phyloP scores from a whole-genome alignment of 768 basidiomycete genomes.

The Trametes punicea region DNA sequence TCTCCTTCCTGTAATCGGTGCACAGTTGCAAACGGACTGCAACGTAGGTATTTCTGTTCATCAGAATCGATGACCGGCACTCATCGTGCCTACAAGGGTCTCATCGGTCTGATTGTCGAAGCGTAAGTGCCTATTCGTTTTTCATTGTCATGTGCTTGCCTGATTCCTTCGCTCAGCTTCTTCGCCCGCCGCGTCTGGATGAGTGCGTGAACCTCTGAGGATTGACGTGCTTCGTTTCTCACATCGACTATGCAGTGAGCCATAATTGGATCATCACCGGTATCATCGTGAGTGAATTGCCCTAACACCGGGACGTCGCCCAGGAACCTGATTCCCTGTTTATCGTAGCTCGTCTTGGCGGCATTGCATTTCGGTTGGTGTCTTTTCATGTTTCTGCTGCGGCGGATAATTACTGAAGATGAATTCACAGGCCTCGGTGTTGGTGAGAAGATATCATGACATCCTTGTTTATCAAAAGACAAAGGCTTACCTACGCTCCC shows the following conservation, averaged over 20 bases:
- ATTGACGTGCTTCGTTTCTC: background rate
- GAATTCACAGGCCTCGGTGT: constrained; percentile 18
- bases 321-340: background rate
- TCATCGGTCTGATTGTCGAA: constrained; percentile 49
- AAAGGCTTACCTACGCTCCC: background rate
- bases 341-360: constrained; percentile 37
- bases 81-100: constrained; percentile 31
- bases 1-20: background rate
- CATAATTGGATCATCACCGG: constrained; percentile 38
- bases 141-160: background rate
- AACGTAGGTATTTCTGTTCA: constrained; percentile 33
- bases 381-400: background rate
- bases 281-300: constrained; percentile 37
- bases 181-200: constrained; percentile 52
- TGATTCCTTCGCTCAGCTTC: constrained; percentile 34
- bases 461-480: background rate
- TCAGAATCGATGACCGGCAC: background rate
- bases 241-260: constrained; percentile 37
- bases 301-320: background rate
- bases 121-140: constrained; percentile 31
- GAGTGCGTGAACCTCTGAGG: constrained; percentile 31
- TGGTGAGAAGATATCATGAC: constrained; percentile 18
- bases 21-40: constrained; percentile 52
- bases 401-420: background rate
- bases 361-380: constrained; percentile 42